phyloP scores from a whole-genome alignment of 2,329 filamentous ascomycete species.

The Verticillium dahliae region DNA sequence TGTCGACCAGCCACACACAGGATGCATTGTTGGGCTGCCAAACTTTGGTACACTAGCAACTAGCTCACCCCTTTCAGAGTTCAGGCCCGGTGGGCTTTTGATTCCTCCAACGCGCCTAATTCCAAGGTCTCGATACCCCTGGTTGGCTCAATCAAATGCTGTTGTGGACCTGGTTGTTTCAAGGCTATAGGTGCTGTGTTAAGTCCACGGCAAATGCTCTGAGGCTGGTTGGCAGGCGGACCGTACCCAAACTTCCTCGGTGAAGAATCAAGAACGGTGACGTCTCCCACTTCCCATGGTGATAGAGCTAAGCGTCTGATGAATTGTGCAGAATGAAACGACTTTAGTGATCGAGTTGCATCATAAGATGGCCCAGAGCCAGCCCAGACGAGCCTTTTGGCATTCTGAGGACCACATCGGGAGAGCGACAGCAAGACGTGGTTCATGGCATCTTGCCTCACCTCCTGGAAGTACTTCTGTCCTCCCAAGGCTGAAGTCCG shows the following conservation, averaged over 20 bases:
- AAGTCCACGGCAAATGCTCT: not conserved
- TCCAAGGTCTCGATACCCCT: not conserved
- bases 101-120: not conserved
- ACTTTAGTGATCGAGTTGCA: not conserved
- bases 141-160: not conserved
- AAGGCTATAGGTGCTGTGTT: not conserved
- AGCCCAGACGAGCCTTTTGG: not conserved
- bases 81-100: not conserved
- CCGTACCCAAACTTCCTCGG: not conserved
- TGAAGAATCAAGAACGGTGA: not conserved
- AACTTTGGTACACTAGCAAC: not conserved
- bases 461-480: not conserved
- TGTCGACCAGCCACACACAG: not conserved
- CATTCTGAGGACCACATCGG: not conserved
- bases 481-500: not conserved
- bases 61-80: not conserved
- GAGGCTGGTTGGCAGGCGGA: not conserved
- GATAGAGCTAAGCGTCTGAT: not conserved
- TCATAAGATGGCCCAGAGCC: not conserved
- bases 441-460: not conserved
- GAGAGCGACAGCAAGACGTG: too few relatives aligned
- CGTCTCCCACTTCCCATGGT: not conserved
- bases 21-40: not conserved
- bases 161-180: not conserved
- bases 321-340: not conserved